Base-by-base conservation (phyloP, 1,284 basidiomycete species). In the Ceratobasidium sp. region DNA sequence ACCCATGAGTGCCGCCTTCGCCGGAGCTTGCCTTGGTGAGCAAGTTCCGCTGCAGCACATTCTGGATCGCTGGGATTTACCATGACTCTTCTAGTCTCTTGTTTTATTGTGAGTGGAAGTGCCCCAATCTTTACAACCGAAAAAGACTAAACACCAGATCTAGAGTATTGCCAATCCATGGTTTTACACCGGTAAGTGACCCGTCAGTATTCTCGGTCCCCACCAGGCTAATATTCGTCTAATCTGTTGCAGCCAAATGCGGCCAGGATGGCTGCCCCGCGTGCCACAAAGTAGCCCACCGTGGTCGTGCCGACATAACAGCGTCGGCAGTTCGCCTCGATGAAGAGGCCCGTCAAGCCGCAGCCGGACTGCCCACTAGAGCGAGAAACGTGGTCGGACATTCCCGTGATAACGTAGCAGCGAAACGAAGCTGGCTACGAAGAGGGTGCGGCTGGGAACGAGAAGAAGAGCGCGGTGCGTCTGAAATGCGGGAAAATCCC, bases 81-180 rank as follows among this genome's bases (percentile, higher is more conserved):
- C 33, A 49, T 2, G 17, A 63, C 26, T 45, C 15, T 63, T 58
- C 31, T 45, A 71, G 68, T 60, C 37, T 47, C 68, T 20, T 71
- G 68, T n/a, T 69, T 69, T 51, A 28, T 71, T 37, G 68, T 60
- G 39, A 71, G 68, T 71, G 26, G 37, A 63, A 53, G 23, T 53
- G 33, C 66, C 51, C 45, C 13, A 56, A 35, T 54, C 7, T 53
- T 15, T 11, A 37, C 10, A 13, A 17, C 10, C 60, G 26, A 20
- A 8, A 49, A 28, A 53, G 37, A 17, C 39, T 54, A 35, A 69
- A 39, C 39, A 33, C 42, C 39, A n/a, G 39, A 42, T 45, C 6
- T 63, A 71, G 68, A 71, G 68, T 37, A 26, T 60, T 7, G 68
- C 68, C n/a, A 71, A 71, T 39, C 66, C 68, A 6, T 71, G 68